Conservation (phyloP, 1,139 yeast genomes). For the Sugiyamaella neomexicana region DNA sequence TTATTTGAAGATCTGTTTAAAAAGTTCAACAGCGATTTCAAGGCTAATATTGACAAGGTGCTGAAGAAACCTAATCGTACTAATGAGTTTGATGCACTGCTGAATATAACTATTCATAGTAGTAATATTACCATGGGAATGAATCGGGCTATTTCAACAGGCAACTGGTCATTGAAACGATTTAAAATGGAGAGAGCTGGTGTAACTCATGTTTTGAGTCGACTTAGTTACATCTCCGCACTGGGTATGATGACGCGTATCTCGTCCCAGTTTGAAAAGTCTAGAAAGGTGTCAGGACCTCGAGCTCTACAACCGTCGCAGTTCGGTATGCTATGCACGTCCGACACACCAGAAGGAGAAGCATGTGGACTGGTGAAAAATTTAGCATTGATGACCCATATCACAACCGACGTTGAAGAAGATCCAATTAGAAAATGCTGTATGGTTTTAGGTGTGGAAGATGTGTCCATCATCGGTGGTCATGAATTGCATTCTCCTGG, state of each 20-base stretch:
- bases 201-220: constrained; percentile 91
- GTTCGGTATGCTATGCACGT: constrained; percentile 97
- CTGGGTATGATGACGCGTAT: constrained; percentile 99
- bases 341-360: constrained; percentile 99
- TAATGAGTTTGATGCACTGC: constrained; percentile 88
- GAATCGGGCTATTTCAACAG: constrained; percentile 95
- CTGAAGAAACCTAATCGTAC: constrained; percentile 92
- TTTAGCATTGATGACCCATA: constrained; percentile 96
- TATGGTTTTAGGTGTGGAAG: constrained; percentile 84
- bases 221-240: constrained; percentile 91
- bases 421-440: constrained; percentile 79
- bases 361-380: constrained; percentile 99
- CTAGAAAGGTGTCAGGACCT: constrained; percentile 97
- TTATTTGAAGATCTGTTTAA: constrained; percentile 95
- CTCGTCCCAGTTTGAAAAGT: constrained; percentile 95
- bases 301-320: constrained; percentile 99
- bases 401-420: constrained; percentile 97
- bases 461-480: constrained; percentile 76
- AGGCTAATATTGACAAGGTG: constrained; percentile 90
- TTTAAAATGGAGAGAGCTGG: constrained; percentile 99
- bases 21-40: constrained; percentile 91
- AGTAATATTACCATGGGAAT: constrained; percentile 91
- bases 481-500: constrained; percentile 75
- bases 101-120: constrained; percentile 86
- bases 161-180: constrained; percentile 97